Base-by-base conservation (phyloP, 148 eudicot genomes). In the Rheum nobile region DNA sequence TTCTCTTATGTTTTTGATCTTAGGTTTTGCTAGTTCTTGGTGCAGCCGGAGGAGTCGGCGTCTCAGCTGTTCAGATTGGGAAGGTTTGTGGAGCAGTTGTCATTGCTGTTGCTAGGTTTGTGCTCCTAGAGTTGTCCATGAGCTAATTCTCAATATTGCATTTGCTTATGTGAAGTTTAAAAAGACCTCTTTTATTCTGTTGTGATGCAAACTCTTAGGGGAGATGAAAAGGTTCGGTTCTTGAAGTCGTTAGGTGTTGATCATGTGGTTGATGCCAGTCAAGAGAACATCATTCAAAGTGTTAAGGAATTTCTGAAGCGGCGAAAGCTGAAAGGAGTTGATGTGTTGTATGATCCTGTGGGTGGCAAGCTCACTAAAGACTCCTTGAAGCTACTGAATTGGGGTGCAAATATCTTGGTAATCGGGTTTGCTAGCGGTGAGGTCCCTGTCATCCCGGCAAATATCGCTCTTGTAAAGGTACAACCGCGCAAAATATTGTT, bases 11-110 rank as follows among this genome's bases (percentile, higher is more conserved):
- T 9, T 22, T 55, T 24, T 55, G 13, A 55, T 55, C 43, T 57
- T 72, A 95, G 99, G 99, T 92, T 67, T 80, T 95, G 80, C 85
- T 95, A 65, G 99, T 95, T 80, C 94, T 95, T 76, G 97, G 99
- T 75, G 99, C 99, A 47, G 99, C 99, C 17, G 99, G 99, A 78
- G 99, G 99, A 75, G 99, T 95, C 79, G 99, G 99, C 41, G 79
- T 92, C 75, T 84, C 99, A 43, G 99, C 99, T 80, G 93, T 95
- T 54, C 99, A 95, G 84, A 90, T 92, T 72, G 99, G 97, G 54
- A 92, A 95, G 86, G 84, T 82, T 78, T 85, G 86, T 77, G 96
- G 99, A 35, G 99, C 99, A 78, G 72, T 74, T 79, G 96, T 95
- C 74, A 87, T 95, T 48, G 99, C 96, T 46, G 97, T 85, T 70